Conservation (phyloP, 2,329 filamentous ascomycete genomes). For the Pseudopithomyces chartarum region DNA sequence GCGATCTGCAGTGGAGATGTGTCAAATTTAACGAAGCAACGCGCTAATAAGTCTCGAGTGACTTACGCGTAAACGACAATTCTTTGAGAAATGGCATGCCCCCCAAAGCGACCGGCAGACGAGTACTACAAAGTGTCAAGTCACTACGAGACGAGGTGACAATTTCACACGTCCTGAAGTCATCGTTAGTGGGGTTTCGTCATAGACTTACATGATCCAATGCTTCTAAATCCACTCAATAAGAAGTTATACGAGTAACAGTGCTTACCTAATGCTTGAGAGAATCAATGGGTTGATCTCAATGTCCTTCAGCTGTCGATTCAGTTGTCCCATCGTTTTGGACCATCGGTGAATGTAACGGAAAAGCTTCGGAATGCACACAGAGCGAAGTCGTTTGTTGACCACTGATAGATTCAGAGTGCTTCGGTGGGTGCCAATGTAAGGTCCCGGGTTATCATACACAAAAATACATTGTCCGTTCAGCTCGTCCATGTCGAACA, state of each 20-base stretch:
- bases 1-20: neutral
- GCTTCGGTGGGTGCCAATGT: neutral
- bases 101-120: neutral
- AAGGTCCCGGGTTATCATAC: neutral
- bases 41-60: neutral
- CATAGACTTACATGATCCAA: neutral
- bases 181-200: neutral
- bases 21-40: neutral
- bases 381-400: constrained; percentile 2
- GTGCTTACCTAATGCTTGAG: neutral
- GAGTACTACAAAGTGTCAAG: neutral
- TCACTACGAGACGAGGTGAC: neutral
- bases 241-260: neutral
- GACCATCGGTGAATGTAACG: neutral
- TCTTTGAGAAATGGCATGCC: neutral
- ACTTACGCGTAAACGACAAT: neutral
- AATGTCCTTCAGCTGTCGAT: constrained; percentile 5
- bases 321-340: neutral
- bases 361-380: constrained; percentile 2
- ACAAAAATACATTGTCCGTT: neutral
- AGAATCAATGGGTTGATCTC: neutral
- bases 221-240: neutral
- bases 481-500: constrained; percentile 1
- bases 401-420: neutral
- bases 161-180: neutral